Evolutionary conservation across 2,329 filamentous ascomycete genomes (phyloP), one percentile per base, ranked within the genome.

Genomic region (Xylaria sp.): DNA sequence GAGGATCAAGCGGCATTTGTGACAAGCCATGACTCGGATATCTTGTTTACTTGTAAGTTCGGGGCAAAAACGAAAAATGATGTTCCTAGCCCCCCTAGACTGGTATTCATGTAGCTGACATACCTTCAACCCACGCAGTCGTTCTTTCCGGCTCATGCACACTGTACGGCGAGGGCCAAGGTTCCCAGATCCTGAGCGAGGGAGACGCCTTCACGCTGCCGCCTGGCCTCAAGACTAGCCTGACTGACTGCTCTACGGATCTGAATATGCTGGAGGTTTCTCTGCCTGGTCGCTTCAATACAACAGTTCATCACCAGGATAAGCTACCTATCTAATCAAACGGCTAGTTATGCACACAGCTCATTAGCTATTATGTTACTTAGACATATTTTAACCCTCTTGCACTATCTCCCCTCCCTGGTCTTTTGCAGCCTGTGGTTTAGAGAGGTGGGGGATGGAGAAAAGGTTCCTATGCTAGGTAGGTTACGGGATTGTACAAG

Each of bases 1-100:
- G 63, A 45, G 27, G 33, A 42, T 6, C 60, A 47, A 49, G 20
- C 44, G 17, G 47, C 20, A 10, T 31, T 17, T 15, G 56, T 64
- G 59, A 67, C 68, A 20, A 70, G 66, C 49, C 68, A 70, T 57
- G 63, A 70, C 49, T 68, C 68, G 29, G 68, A 70, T 22, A 70
- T 70, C n/a, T 63, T 70, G 47, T 70, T 70, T 45, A 69, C 66
- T n/a, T 70, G 68, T 70, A 61, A 69, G 68, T 69, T 33, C 25
- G 36, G n/a, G 1, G 15, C n/a, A 6, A 63, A 50, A 27, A 13
- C n/a, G 45, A 56, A n/a, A 50, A 27, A 13, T 13, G 45, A 56
- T n/a, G 20, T 51, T 27, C 0, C 33, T 50, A 33, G 11, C 10
- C 42, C 29, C 17, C n/a, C 44, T 31, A 20, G 7, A 55, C 27